phyloP scores from a whole-genome alignment of 352 stramenopile genomes.

The Thalassiosira mediterranea region DNA sequence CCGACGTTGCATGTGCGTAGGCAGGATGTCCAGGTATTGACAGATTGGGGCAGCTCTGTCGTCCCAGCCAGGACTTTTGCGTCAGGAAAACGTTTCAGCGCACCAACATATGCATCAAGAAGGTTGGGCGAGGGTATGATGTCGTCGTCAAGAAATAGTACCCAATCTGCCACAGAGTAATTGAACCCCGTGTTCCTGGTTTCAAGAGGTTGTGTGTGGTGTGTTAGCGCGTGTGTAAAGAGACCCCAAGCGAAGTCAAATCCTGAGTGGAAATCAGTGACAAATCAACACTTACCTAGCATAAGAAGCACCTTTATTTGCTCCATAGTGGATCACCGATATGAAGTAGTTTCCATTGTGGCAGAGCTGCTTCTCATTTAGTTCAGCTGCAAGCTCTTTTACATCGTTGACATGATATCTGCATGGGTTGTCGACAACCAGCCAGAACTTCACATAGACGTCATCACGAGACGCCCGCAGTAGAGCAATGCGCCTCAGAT shows the following conservation, averaged over 20 bases:
- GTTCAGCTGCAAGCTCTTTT: slow-evolving; percentile 19
- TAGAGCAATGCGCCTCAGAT: slow-evolving; percentile 27
- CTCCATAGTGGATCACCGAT: slow-evolving; percentile 51
- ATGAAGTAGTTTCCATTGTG: slow-evolving; percentile 44
- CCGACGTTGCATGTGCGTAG: slow-evolving; percentile 38
- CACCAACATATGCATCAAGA: slow-evolving; percentile 51
- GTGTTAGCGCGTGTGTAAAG: too few species aligned
- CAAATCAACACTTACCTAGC: too few species aligned
- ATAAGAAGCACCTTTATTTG: slow-evolving; percentile 53
- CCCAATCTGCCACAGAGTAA: slow-evolving; percentile 48
- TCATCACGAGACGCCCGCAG: slow-evolving; percentile 14
- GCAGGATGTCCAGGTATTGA: slow-evolving; percentile 36
- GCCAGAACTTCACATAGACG: slow-evolving; percentile 44
- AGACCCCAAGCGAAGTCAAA: too few species aligned
- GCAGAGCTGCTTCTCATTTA: slow-evolving; percentile 25
- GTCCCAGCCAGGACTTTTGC: slow-evolving; percentile 46
- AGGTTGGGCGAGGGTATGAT: slow-evolving; percentile 43
- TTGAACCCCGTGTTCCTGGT: slow-evolving; percentile 56
- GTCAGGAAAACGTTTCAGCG: slow-evolving; percentile 38
- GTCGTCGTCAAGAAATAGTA: slow-evolving; percentile 66
- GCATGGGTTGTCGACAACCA: slow-evolving; percentile 58
- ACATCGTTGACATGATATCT: slow-evolving; percentile 24
- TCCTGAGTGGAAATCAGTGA: too few species aligned
- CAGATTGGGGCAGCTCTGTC: slow-evolving; percentile 31
- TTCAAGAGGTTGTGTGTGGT: too few species aligned